A percentile compares a stretch with the other conserved stretches of the same genome.
Conservation (phyloP, 2,329 filamentous ascomycete genomes). For the Cladophialophora psammophila region DNA sequence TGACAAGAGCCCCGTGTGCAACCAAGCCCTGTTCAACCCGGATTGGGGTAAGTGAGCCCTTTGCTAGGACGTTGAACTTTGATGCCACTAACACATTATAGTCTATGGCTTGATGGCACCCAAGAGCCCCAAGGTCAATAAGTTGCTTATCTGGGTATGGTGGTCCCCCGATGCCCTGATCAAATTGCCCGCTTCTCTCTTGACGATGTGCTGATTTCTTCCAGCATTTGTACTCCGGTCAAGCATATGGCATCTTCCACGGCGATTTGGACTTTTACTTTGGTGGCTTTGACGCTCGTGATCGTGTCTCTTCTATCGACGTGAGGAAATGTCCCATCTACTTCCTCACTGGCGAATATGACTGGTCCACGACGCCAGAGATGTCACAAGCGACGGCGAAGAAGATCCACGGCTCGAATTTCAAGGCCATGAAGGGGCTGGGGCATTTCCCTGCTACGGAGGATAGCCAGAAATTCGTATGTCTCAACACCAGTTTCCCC, state of each 20-base stretch:
- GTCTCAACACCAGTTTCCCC: not conserved
- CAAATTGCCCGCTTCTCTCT: not conserved
- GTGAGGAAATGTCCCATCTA: constrained; percentile 59
- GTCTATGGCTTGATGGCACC: constrained; percentile 59
- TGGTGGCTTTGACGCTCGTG: constrained; percentile 58
- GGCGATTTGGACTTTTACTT: constrained; percentile 62
- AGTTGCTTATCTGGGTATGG: constrained; percentile 55
- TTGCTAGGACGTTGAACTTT: not conserved
- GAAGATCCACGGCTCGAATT: constrained; percentile 56
- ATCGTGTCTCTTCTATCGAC: constrained; percentile 55
- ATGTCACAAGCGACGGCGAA: constrained; percentile 57
- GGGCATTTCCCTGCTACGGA: constrained; percentile 60
- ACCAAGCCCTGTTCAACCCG: constrained; percentile 57
- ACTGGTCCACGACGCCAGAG: constrained; percentile 37
- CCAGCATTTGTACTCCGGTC: constrained; percentile 56
- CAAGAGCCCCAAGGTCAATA: constrained; percentile 54
- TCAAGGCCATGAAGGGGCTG: constrained; percentile 55
- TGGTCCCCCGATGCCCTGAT: not conserved
- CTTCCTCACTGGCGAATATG: constrained; percentile 55
- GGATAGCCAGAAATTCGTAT: constrained; percentile 50
- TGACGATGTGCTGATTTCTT: not conserved
- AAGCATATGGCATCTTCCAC: constrained; percentile 62
- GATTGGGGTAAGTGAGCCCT: constrained; percentile 49
- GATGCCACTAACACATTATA: not conserved
- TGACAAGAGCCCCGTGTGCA: constrained; percentile 57